Conservation (phyloP, 2,329 filamentous ascomycete genomes). For the Verticillium albo-atrum region DNA sequence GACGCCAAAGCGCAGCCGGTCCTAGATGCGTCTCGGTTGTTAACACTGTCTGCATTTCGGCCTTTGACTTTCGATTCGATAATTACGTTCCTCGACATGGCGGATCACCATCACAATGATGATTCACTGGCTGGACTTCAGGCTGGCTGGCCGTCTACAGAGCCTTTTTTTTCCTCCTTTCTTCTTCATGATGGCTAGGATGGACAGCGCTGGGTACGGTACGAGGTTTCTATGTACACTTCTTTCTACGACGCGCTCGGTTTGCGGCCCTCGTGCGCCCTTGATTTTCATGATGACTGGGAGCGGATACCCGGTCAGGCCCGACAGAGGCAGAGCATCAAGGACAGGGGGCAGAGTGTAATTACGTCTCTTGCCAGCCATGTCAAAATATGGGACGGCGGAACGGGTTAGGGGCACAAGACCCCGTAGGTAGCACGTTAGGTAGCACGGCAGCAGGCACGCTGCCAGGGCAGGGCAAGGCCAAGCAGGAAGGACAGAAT, state of each 20-base stretch:
- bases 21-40: conserved; percentile 2
- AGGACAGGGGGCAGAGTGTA: background rate
- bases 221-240: background rate
- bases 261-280: background rate
- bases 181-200: background rate
- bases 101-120: background rate
- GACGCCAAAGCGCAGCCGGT: conserved; percentile 30
- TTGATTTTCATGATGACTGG: background rate
- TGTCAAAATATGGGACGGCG: background rate
- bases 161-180: background rate
- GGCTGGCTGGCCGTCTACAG: background rate
- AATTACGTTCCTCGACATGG: background rate
- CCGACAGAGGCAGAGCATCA: background rate
- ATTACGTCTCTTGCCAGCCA: background rate
- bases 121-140: background rate
- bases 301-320: background rate
- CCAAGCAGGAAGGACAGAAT: background rate
- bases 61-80: background rate
- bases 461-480: background rate
- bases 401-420: background rate
- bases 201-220: background rate
- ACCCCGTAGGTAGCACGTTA: background rate
- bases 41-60: conserved; percentile 1
- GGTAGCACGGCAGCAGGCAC: background rate
- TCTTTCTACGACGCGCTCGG: background rate